A percentile compares a stretch with the other conserved stretches of the same genome.
These are phyloP conservation scores for Ustilago nuda DNA, from an alignment of 1,284 basidiomycete genomes.

Conservation along the genomic window DNA sequence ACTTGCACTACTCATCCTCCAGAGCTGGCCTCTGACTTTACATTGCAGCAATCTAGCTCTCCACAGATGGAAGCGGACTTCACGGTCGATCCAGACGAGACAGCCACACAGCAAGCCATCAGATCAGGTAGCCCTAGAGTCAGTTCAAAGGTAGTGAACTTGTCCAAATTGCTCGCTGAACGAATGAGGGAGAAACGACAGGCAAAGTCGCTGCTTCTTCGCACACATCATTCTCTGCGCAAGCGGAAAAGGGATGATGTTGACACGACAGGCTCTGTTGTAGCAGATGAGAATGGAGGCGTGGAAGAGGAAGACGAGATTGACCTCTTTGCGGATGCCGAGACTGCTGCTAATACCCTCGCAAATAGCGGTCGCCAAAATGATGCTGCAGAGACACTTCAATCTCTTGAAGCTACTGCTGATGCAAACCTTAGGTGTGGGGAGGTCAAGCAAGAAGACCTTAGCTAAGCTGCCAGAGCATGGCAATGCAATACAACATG, in stretches of 20 bases:
- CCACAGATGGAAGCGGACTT: not conserved
- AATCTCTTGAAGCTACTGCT: not conserved
- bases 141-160: constrained; percentile 12
- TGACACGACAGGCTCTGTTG: no score
- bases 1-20: not conserved
- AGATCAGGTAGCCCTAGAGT: not conserved
- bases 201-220: constrained; percentile 27
- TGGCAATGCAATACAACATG: not conserved
- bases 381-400: not conserved
- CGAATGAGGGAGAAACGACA: constrained; percentile 34
- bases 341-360: constrained; percentile 21
- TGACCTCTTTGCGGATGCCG: not conserved
- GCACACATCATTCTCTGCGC: constrained; percentile 38
- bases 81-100: not conserved
- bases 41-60: not conserved
- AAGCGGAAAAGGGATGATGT: constrained; percentile 2
- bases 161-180: constrained; percentile 33
- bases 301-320: not conserved
- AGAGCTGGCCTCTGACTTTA: not conserved
- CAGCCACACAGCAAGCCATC: not conserved
- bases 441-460: not conserved
- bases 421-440: not conserved
- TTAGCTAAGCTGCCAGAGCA: not conserved
- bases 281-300: not conserved
- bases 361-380: constrained; percentile 10